Evolutionary conservation across 768 basidiomycete species (phyloP).

Genomic region (Hygrocybe coccinea): DNA sequence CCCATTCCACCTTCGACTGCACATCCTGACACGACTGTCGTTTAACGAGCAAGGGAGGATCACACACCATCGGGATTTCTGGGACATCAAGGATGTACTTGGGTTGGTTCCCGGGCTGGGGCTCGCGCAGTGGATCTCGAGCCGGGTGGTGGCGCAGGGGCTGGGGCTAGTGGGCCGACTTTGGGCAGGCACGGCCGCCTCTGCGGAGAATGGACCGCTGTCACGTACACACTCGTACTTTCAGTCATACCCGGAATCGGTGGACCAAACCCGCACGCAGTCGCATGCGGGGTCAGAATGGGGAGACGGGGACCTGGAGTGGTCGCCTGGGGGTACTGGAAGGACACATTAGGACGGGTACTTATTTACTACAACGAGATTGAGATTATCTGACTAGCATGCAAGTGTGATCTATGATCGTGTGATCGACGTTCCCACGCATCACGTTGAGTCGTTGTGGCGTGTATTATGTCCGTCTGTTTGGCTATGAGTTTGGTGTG

Average conservation of each 20-base stretch:
- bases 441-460: too few species aligned
- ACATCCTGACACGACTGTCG: conserved; percentile 63
- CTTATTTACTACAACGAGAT: too few species aligned
- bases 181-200: conserved; percentile 21
- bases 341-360: not conserved
- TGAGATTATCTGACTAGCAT: too few species aligned
- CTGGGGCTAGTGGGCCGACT: conserved; percentile 42
- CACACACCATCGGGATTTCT: conserved; percentile 74
- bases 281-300: not conserved
- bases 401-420: not conserved
- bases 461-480: too few species aligned
- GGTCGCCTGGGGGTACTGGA: not conserved
- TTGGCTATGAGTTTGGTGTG: too few species aligned
- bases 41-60: conserved; percentile 83
- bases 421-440: too few species aligned
- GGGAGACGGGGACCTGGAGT: not conserved
- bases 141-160: conserved; percentile 56
- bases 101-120: conserved; percentile 67
- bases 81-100: conserved; percentile 76
- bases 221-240: conserved; percentile 1
- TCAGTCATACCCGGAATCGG: not conserved
- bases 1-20: conserved; percentile 70
- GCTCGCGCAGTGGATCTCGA: conserved; percentile 62
- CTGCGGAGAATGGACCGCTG: not conserved
- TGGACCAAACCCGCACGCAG: not conserved